phyloP scores from a whole-genome alignment of 2,329 filamentous ascomycete species.

The Claviceps sp. region DNA sequence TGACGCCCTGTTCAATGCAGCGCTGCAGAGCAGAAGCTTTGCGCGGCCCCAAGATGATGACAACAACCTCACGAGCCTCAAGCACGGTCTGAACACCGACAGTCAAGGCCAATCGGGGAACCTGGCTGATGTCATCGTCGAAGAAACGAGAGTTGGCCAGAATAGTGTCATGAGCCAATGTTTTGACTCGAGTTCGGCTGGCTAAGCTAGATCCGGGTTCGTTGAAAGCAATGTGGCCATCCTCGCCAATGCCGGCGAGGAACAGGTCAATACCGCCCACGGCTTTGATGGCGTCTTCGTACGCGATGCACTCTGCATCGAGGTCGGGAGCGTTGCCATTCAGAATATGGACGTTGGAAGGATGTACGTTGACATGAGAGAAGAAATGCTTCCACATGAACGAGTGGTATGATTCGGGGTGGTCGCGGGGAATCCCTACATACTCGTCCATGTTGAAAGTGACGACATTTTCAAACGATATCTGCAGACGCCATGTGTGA shows the following conservation, averaged over 20 bases:
- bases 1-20: slow-evolving; percentile 69
- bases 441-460: slow-evolving; percentile 96
- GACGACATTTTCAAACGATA: slow-evolving; percentile 78
- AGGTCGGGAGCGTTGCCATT: slow-evolving; percentile 68
- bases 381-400: slow-evolving; percentile 95
- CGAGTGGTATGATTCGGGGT: slow-evolving; percentile 76
- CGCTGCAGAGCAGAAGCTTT: slow-evolving; percentile 69
- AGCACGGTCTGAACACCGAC: slow-evolving; percentile 76
- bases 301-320: slow-evolving; percentile 62
- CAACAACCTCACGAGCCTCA: slow-evolving; percentile 67
- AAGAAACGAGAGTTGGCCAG: slow-evolving; percentile 80
- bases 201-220: slow-evolving; percentile 70
- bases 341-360: slow-evolving; percentile 72
- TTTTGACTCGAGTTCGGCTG: slow-evolving; percentile 74
- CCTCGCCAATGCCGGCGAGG: slow-evolving; percentile 71
- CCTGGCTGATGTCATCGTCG: slow-evolving; percentile 55
- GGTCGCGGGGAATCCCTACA: slow-evolving; percentile 67
- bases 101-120: slow-evolving; percentile 71
- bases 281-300: slow-evolving; percentile 63
- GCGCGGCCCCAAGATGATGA: slow-evolving; percentile 70
- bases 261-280: slow-evolving; percentile 76
- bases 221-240: slow-evolving; percentile 85
- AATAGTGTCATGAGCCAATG: slow-evolving; percentile 75
- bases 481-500: slow-evolving; percentile 22
- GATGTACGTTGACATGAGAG: slow-evolving; percentile 68